Conservation (phyloP, 257 asterid species). For the Verbena officinalis region DNA sequence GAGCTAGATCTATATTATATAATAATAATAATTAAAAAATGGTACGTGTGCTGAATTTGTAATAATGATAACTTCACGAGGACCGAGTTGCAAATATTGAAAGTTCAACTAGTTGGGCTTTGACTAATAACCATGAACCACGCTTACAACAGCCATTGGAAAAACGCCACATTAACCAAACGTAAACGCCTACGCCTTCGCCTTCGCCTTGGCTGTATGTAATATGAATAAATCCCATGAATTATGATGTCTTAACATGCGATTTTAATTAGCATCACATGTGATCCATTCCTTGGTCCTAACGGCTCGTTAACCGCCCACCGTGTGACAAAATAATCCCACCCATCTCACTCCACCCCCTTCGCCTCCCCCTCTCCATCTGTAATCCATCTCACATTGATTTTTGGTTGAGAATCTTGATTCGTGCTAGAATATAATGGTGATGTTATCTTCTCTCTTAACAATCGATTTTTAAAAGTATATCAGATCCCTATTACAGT, state of each 20-base stretch:
- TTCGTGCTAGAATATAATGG: no score
- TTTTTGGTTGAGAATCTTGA: no score
- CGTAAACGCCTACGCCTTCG: conserved; percentile 44
- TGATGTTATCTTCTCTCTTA: no score
- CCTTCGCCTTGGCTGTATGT: no score
- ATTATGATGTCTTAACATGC: conserved; percentile 23
- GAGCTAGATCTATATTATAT: no score
- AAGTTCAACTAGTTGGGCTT: conserved; percentile 23
- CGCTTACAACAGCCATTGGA: conserved; percentile 33
- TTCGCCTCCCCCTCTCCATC: background rate
- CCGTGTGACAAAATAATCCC: no score
- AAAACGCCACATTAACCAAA: conserved; percentile 46
- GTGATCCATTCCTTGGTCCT: conserved; percentile 54
- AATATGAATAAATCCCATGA: background rate
- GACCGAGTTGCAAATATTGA: conserved; percentile 19
- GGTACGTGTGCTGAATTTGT: no score
- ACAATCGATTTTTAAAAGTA: no score
- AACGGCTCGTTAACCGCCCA: conserved; percentile 77
- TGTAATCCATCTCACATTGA: no score
- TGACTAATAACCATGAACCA: conserved; percentile 41
- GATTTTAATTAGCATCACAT: conserved; percentile 39
- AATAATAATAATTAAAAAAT: no score
- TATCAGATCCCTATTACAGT: no score
- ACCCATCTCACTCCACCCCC: conserved; percentile 16
- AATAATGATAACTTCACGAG: background rate